Base-by-base conservation (phyloP, 305 asterid genomes). In the Fraxinus albicans region DNA sequence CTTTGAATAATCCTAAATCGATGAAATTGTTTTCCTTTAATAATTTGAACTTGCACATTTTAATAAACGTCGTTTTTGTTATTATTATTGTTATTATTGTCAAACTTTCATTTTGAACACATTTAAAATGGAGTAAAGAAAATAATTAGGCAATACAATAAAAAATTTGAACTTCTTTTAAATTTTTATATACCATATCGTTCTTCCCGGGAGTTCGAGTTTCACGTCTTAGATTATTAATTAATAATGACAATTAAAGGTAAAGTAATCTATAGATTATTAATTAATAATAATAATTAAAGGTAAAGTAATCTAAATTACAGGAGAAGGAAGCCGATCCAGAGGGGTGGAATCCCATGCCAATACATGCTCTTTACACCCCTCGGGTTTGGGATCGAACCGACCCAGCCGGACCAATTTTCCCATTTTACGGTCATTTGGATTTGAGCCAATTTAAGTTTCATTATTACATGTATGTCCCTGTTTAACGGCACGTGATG, bases 361-460 rank as follows among this genome's bases (percentile, higher is more conserved):
- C 79, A 74, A 38, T 80, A 29, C 73, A 73, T 73, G 83, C 72
- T 47, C 40, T 53, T 17, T 25, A 7, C 17, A 1, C 50, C 23
- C 86, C 87, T 86, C 85, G 89, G 89, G 88, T 88, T 80, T 76
- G 89, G 84, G 73, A 81, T 83, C 53, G 1, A 36, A 80, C 31
- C 85, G 86, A 84, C 78, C 87, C 84, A 40, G 83, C 77, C 82
- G 79, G 89, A 83, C 87, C 91, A 83, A 80, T 35, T 81, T 86
- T 83, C 91, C 38, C 80, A 69, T 84, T 84, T 86, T 82, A 19
- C 84, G 88, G 79, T 77, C 91, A 81, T 88, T 65, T 88, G 91
- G 89, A 86, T 86, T 88, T 69, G 75, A 69, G 75, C 89, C 83
- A 83, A 88, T 85, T 74, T 55, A 78, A 34, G 2, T 50, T 33